phyloP scores from a whole-genome alignment of 208 protist species.

The Leishmania martiniquensis region DNA sequence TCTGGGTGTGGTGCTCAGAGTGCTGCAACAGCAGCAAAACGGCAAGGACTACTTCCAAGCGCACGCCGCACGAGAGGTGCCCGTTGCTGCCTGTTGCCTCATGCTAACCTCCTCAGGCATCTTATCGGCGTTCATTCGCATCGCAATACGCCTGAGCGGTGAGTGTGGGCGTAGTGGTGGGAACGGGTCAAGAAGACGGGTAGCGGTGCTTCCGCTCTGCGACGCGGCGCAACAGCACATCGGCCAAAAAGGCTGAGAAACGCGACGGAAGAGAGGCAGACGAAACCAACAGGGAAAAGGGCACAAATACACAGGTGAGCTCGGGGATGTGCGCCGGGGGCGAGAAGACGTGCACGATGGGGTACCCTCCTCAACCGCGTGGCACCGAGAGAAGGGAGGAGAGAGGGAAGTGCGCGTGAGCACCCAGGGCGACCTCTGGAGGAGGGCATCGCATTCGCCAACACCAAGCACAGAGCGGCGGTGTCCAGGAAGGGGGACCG shows the following conservation, averaged over 20 bases:
- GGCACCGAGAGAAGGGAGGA: not conserved
- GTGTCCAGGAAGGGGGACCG: not conserved
- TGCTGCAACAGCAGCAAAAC: not conserved
- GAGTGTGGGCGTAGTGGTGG: too few species aligned
- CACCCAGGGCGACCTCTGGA: not conserved
- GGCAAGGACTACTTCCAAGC: not conserved
- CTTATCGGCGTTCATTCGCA: not conserved
- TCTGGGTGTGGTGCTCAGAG: not conserved
- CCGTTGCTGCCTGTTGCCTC: not conserved
- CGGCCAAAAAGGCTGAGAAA: not conserved
- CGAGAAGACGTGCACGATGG: not conserved
- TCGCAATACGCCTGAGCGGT: not conserved
- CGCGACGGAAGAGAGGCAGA: not conserved
- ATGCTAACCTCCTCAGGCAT: too few species aligned
- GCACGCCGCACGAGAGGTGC: not conserved
- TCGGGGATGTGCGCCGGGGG: not conserved
- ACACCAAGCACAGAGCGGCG: not conserved
- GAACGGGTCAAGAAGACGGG: not conserved
- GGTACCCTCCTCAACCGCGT: not conserved
- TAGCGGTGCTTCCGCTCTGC: not conserved
- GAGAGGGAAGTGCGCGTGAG: too few species aligned
- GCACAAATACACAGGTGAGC: not conserved
- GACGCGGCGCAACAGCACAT: not conserved
- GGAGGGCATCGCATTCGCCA: not conserved
- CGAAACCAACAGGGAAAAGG: not conserved